phyloP scores from a whole-genome alignment of 495 filamentous ascomycete species.

The Penicillium bialowiezense region DNA sequence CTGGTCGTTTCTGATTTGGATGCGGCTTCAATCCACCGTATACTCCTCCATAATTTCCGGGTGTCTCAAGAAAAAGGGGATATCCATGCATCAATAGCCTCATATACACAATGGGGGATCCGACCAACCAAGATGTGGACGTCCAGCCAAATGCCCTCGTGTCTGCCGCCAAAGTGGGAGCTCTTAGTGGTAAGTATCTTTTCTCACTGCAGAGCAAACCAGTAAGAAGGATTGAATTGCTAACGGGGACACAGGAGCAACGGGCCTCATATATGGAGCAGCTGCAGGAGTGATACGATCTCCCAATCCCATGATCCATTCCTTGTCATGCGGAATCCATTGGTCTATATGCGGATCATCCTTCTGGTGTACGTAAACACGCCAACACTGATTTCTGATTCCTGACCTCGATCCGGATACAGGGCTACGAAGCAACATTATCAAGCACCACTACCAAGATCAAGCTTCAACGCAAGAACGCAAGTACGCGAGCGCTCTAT shows the following conservation, averaged over 20 bases:
- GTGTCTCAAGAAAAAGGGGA: background rate
- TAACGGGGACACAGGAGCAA: slow-evolving; percentile 48
- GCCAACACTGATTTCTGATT: background rate
- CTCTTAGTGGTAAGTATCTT: slow-evolving; percentile 47
- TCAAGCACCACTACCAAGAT: slow-evolving; percentile 43
- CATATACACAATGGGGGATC: slow-evolving; percentile 31
- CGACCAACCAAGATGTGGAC: slow-evolving; percentile 10
- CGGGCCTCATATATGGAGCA: slow-evolving; percentile 72
- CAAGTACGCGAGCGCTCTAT: slow-evolving; percentile 61
- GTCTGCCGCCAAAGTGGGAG: slow-evolving; percentile 50
- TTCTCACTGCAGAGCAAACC: background rate
- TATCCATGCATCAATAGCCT: slow-evolving; percentile 5
- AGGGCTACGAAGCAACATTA: slow-evolving; percentile 43
- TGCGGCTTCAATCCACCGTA: background rate
- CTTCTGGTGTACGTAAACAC: slow-evolving; percentile 64
- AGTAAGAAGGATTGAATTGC: background rate
- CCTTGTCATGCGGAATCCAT: slow-evolving; percentile 68
- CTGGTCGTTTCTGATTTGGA: no score
- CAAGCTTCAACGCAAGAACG: slow-evolving; percentile 51
- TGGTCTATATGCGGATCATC: slow-evolving; percentile 74
- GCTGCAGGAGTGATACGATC: slow-evolving; percentile 65
- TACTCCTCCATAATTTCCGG: background rate
- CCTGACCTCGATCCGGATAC: slow-evolving; percentile 7
- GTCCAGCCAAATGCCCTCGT: slow-evolving; percentile 25
- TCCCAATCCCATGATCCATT: slow-evolving; percentile 64